phyloP scores from a whole-genome alignment of 1,284 basidiomycete genomes.

The Coniferiporia sulphurascens region DNA sequence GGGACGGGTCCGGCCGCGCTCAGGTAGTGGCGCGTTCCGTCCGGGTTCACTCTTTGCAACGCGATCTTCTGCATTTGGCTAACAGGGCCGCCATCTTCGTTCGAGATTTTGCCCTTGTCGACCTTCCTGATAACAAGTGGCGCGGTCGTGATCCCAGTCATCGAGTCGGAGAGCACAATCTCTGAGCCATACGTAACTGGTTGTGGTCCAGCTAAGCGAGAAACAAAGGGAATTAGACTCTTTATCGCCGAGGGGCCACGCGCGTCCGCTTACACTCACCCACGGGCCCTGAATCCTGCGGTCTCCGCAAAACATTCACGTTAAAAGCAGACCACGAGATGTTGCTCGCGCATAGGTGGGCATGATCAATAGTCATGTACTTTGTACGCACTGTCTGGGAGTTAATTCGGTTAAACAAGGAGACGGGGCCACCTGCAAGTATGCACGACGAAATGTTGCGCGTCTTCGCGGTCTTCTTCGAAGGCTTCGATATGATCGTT shows the following conservation, averaged over 20 bases:
- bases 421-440: slow-evolving; percentile 84
- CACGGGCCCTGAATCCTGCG: slow-evolving; percentile 50
- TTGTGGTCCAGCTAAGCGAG: slow-evolving; percentile 53
- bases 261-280: slow-evolving; percentile 54
- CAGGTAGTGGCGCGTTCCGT: slow-evolving; percentile 75
- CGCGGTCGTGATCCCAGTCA: slow-evolving; percentile 81
- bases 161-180: slow-evolving; percentile 79
- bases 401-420: slow-evolving; percentile 94
- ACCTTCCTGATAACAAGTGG: slow-evolving; percentile 89
- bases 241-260: slow-evolving; percentile 25
- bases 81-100: slow-evolving; percentile 84
- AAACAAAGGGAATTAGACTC: slow-evolving; percentile 36
- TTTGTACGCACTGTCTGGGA: slow-evolving; percentile 96
- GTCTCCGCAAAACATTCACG: slow-evolving; percentile 74
- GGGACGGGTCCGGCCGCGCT: slow-evolving; percentile 81
- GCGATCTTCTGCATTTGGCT: slow-evolving; percentile 97
- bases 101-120: slow-evolving; percentile 81
- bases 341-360: slow-evolving; percentile 81
- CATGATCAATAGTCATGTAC: slow-evolving; percentile 89
- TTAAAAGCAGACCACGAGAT: slow-evolving; percentile 91
- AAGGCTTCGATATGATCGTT: slow-evolving; percentile 94
- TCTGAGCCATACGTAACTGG: slow-evolving; percentile 91
- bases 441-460: slow-evolving; percentile 91
- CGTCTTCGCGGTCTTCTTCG: slow-evolving; percentile 95
- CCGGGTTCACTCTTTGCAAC: slow-evolving; percentile 75